phyloP scores from a whole-genome alignment of 345 rosid species.

The Acer saccharum region DNA sequence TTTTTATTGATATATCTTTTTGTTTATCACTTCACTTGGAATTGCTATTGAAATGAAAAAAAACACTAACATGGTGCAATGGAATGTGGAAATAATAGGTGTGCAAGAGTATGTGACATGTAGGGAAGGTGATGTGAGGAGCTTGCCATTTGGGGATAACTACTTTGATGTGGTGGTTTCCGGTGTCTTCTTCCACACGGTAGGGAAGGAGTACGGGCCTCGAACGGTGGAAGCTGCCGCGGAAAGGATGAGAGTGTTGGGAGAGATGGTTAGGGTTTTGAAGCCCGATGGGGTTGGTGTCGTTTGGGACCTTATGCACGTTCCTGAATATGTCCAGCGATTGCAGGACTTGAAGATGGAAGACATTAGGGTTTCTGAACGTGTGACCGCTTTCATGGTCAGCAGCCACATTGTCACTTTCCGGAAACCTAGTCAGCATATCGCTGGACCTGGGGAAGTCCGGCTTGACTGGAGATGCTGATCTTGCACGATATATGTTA shows the following conservation, averaged over 20 bases:
- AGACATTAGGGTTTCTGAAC: slow-evolving; percentile 72
- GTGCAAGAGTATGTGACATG: slow-evolving; percentile 96
- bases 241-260: slow-evolving; percentile 80
- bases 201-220: slow-evolving; percentile 82
- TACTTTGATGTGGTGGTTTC: slow-evolving; percentile 96
- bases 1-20: background rate
- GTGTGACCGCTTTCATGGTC: slow-evolving; percentile 93
- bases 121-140: slow-evolving; percentile 84
- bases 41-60: background rate
- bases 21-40: background rate
- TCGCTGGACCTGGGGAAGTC: slow-evolving; percentile 59
- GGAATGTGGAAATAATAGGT: slow-evolving; percentile 34
- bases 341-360: slow-evolving; percentile 91
- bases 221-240: slow-evolving; percentile 91
- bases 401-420: slow-evolving; percentile 90
- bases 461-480: slow-evolving; percentile 74
- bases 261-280: slow-evolving; percentile 88
- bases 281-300: slow-evolving; percentile 82
- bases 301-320: slow-evolving; percentile 85
- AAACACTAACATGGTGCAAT: background rate
- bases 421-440: slow-evolving; percentile 73
- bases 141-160: slow-evolving; percentile 79
- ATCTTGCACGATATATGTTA: slow-evolving; percentile 16
- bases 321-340: slow-evolving; percentile 77
- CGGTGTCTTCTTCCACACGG: slow-evolving; percentile 76